These are phyloP conservation scores for Candida nitratophila DNA, from an alignment of 805 yeast species.

Conservation along the genomic window DNA sequence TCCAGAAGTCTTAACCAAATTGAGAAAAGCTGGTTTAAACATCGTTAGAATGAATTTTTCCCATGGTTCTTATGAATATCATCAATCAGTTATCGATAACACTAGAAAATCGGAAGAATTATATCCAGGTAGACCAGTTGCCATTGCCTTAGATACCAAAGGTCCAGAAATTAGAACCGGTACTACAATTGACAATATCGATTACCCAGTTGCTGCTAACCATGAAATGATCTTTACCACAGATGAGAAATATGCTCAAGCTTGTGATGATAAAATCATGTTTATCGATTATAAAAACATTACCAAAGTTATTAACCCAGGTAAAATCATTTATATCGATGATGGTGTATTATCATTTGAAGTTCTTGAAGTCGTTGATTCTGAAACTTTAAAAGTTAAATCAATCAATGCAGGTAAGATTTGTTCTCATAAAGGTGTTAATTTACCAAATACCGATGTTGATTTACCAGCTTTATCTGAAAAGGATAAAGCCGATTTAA, in stretches of 20 bases:
- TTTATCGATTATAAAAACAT: conserved; percentile 93
- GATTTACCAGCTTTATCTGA: conserved; percentile 97
- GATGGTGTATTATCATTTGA: conserved; percentile 97
- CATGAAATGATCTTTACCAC: conserved; percentile 94
- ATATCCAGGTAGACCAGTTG: conserved; percentile 93
- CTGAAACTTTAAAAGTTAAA: conserved; percentile 72
- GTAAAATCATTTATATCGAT: conserved; percentile 90
- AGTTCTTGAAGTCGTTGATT: conserved; percentile 79
- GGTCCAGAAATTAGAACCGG: conserved; percentile 99
- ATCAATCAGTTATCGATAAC: conserved; percentile 93
- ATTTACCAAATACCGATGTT: conserved; percentile 97
- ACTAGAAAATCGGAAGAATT: conserved; percentile 89
- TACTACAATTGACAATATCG: conserved; percentile 72
- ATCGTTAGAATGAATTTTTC: conserved; percentile 99
- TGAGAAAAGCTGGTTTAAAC: conserved; percentile 96
- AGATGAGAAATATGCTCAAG: conserved; percentile 66
- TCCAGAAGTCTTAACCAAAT: conserved; percentile 73
- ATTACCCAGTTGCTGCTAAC: conserved; percentile 75
- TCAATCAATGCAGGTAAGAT: conserved; percentile 94
- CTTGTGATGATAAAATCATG: conserved; percentile 76
- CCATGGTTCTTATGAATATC: conserved; percentile 97
- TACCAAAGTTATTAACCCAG: conserved; percentile 83
- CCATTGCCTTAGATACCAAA: conserved; percentile 97
- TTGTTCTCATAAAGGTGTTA: conserved; percentile 97
- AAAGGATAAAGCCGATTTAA: conserved; percentile 88